Evolutionary conservation across 1,139 yeast species (phyloP), one percentile per base, ranked within the genome.

Genomic region (Pichiaceae sp.): DNA sequence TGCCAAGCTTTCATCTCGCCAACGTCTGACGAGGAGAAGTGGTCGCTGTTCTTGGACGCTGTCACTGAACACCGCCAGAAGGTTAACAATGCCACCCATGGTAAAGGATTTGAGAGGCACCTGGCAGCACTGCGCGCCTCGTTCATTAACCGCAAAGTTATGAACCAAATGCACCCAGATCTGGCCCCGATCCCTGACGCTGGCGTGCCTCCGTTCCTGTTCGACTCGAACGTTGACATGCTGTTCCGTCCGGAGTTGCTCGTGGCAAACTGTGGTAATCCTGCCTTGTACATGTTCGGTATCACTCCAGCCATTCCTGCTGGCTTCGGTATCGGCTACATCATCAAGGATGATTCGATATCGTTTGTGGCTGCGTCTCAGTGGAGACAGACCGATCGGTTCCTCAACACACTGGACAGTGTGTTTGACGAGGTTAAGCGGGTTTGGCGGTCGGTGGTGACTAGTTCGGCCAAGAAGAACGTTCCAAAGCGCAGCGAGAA

Each of bases 261-360:
- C 39, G 61, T 68, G 36, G 73, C 72, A 4, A 82, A 82, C 53
- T 82, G 93, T 61, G 93, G 93, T 16, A 82, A 80, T 50, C 82
- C 86, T 11, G 86, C 91, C 0, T 67, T 82, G 45, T 71, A 72
- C 34, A 62, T 78, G 15, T 82, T 82, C 62, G 91, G 91, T 6
- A 72, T 82, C 21, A 79, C 89, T 0, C 93, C 91, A 1, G 84
- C 86, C 0, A 66, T 70, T 18, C 76, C 82, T 35, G 77, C 77
- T 46, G 93, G 93, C 0, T 81, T 78, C 54, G 91, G 89, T 12
- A 68, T 81, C 32, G 91, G 89, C 0, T 82, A 82, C 50, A 78
- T 80, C 32, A 71, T 81, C 39, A 84, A 81, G 53, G 71, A 70
- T 41, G 86, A 79, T 47, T 68, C 69, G 17, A 68, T 82, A 19